Conservation (phyloP, 805 yeast species). For the Metschnikowia shivogae region DNA sequence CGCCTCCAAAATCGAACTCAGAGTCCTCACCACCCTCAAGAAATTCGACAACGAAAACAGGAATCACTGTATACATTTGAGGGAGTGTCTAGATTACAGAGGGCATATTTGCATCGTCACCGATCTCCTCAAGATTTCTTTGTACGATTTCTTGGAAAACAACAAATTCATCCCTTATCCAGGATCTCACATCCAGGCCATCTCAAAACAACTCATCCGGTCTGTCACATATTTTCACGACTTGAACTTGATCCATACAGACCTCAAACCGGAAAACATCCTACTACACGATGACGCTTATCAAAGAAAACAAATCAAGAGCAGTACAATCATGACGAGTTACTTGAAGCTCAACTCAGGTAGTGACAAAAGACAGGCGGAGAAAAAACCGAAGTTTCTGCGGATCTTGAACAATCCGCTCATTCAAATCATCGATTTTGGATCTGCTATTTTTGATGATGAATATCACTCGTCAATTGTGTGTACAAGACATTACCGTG, state of each 20-base stretch:
- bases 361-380: slow-evolving; percentile 12
- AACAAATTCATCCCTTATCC: slow-evolving; percentile 90
- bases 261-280: slow-evolving; percentile 93
- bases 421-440: slow-evolving; percentile 91
- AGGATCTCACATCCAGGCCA: slow-evolving; percentile 85
- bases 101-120: slow-evolving; percentile 95
- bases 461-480: slow-evolving; percentile 92
- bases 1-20: slow-evolving; percentile 87
- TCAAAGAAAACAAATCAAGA: slow-evolving; percentile 31
- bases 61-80: slow-evolving; percentile 77
- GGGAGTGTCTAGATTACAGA: slow-evolving; percentile 87
- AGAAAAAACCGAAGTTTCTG: slow-evolving; percentile 30
- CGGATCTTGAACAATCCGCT: slow-evolving; percentile 69
- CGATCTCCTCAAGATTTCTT: slow-evolving; percentile 75
- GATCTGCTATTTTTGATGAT: slow-evolving; percentile 91
- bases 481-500: slow-evolving; percentile 93
- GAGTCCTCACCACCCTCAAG: slow-evolving; percentile 72
- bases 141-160: slow-evolving; percentile 84
- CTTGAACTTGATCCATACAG: slow-evolving; percentile 88
- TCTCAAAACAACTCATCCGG: slow-evolving; percentile 78
- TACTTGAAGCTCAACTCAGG: slow-evolving; percentile 23
- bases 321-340: slow-evolving; percentile 32
- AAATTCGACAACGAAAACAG: slow-evolving; percentile 62
- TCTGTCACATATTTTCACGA: slow-evolving; percentile 89
- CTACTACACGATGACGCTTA: slow-evolving; percentile 56